These are phyloP conservation scores for Fusarium cicatricum DNA, from an alignment of 2,329 filamentous ascomycete species.

Conservation along the genomic window DNA sequence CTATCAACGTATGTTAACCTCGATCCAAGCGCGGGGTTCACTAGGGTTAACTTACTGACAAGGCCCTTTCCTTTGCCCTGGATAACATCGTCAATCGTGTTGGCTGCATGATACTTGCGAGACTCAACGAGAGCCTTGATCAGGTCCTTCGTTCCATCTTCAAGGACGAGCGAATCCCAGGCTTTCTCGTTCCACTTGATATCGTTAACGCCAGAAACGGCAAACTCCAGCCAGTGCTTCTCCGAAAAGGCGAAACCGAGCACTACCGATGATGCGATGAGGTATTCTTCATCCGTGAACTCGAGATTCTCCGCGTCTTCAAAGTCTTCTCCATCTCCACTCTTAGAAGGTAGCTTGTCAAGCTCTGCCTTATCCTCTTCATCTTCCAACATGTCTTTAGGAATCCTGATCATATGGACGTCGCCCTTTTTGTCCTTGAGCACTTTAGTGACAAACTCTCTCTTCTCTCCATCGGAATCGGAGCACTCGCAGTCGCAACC, in stretches of 20 bases:
- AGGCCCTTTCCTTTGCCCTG: constrained; percentile 88
- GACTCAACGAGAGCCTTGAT: constrained; percentile 82
- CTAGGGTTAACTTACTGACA: constrained; percentile 59
- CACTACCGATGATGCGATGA: constrained; percentile 85
- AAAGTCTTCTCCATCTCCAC: constrained; percentile 16
- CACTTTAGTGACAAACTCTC: constrained; percentile 61
- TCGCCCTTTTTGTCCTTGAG: constrained; percentile 56
- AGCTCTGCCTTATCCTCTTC: constrained; percentile 58
- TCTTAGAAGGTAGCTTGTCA: constrained; percentile 56
- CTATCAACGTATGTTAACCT: constrained; percentile 42
- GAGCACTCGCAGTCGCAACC: constrained; percentile 50
- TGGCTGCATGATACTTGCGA: constrained; percentile 81
- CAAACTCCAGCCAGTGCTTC: constrained; percentile 91
- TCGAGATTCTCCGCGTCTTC: constrained; percentile 41
- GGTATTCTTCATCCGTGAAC: constrained; percentile 83
- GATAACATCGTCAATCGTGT: constrained; percentile 84
- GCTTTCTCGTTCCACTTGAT: constrained; percentile 87
- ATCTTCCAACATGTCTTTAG: constrained; percentile 44
- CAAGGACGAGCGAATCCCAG: constrained; percentile 82
- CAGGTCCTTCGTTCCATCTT: constrained; percentile 67
- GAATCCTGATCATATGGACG: constrained; percentile 44
- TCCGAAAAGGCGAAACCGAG: constrained; percentile 88
- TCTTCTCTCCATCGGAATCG: constrained; percentile 53
- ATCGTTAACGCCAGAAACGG: constrained; percentile 78
- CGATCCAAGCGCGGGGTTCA: background rate